Evolutionary conservation across 805 yeast species (phyloP).

Genomic region (Yueomyces sp.): DNA sequence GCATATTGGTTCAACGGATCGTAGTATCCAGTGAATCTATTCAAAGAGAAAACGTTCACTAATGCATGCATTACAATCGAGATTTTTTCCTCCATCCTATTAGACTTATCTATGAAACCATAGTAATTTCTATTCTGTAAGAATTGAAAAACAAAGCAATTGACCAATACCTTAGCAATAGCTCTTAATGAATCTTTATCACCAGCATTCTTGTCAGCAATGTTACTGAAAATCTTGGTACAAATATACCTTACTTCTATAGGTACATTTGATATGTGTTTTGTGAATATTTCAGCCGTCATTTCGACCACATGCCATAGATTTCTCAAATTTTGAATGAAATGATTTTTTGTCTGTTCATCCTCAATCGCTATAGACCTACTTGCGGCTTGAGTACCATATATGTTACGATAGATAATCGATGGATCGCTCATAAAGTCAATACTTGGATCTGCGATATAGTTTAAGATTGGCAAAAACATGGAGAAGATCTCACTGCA

Average conservation of each 20-base stretch:
- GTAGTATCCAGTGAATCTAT: slow-evolving; percentile 16
- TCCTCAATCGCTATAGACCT: slow-evolving; percentile 71
- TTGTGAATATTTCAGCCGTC: slow-evolving; percentile 35
- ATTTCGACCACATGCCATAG: slow-evolving; percentile 61
- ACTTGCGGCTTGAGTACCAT: slow-evolving; percentile 26
- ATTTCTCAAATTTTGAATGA: slow-evolving; percentile 59
- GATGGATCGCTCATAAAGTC: slow-evolving; percentile 76
- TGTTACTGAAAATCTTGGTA: slow-evolving; percentile 28
- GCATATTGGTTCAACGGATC: slow-evolving; percentile 24
- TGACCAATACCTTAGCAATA: slow-evolving; percentile 26
- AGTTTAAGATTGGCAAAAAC: slow-evolving; percentile 27
- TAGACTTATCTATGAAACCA: slow-evolving; percentile 6
- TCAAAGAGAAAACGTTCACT: slow-evolving; percentile 16
- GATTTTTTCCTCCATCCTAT: slow-evolving; percentile 8
- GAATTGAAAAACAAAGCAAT: slow-evolving; percentile 14
- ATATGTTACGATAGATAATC: slow-evolving; percentile 33
- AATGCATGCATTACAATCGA: slow-evolving; percentile 9
- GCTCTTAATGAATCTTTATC: slow-evolving; percentile 54
- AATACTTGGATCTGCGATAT: slow-evolving; percentile 26
- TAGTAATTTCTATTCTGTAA: slow-evolving; percentile 12
- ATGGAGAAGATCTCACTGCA: slow-evolving; percentile 19
- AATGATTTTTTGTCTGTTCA: slow-evolving; percentile 53
- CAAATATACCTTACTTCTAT: slow-evolving; percentile 44
- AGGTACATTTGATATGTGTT: slow-evolving; percentile 35
- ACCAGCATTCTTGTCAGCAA: slow-evolving; percentile 39